Evolutionary conservation across 345 rosid species (phyloP).

Genomic region (Pistacia integerrima): DNA sequence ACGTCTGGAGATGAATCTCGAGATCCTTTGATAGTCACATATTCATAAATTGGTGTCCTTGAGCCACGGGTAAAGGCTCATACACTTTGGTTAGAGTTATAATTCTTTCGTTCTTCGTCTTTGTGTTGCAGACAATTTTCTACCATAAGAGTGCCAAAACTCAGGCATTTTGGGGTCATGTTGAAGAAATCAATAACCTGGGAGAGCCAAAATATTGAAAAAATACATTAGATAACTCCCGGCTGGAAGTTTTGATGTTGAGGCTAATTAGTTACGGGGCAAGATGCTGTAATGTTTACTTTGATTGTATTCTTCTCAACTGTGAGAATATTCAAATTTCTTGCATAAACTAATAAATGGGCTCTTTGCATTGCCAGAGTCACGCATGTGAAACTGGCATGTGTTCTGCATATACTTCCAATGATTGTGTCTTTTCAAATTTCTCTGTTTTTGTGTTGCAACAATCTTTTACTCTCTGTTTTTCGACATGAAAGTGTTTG

Average conservation of each 20-base stretch:
- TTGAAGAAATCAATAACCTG: no score
- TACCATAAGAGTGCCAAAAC: not conserved
- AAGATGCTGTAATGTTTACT: not conserved
- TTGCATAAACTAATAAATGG: not conserved
- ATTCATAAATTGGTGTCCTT: slow-evolving; percentile 25
- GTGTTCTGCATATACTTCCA: not conserved
- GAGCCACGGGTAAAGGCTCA: not conserved
- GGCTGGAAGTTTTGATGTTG: slow-evolving; percentile 7
- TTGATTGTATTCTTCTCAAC: not conserved
- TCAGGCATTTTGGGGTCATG: no score
- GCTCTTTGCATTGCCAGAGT: not conserved
- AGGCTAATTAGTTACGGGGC: not conserved
- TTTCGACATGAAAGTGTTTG: not conserved
- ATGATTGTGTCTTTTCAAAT: not conserved
- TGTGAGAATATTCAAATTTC: not conserved
- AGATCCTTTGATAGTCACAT: slow-evolving; percentile 62
- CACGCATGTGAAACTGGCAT: not conserved
- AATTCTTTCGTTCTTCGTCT: not conserved
- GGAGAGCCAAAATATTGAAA: not conserved
- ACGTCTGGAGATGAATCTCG: slow-evolving; percentile 35
- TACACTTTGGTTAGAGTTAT: no score
- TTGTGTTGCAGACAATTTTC: not conserved
- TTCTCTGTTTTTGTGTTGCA: not conserved
- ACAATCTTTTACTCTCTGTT: not conserved
- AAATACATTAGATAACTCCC: not conserved